Evolutionary conservation across 2,329 filamentous ascomycete genomes (phyloP).

Genomic region (Nigrospora sphaerica): DNA sequence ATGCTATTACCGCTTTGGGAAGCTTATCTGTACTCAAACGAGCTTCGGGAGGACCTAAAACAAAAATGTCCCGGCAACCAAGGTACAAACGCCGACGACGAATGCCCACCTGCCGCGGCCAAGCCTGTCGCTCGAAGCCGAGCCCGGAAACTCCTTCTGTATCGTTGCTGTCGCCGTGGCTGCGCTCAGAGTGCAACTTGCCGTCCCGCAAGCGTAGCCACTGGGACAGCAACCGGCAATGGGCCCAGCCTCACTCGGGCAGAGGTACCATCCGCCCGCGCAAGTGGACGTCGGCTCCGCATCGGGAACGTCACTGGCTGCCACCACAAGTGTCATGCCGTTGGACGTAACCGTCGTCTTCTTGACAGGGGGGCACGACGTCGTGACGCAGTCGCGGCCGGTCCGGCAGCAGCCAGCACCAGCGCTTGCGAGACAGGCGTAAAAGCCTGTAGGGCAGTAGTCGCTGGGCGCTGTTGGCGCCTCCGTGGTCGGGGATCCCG

Average conservation of each 20-base stretch:
- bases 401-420: slow-evolving; percentile 83
- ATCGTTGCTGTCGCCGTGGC: slow-evolving; percentile 49
- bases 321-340: slow-evolving; percentile 66
- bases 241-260: slow-evolving; percentile 45
- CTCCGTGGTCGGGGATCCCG: slow-evolving; percentile 18
- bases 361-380: slow-evolving; percentile 60
- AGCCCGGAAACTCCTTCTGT: slow-evolving; percentile 41
- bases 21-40: too few species aligned
- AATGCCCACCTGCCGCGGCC: neutral
- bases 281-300: slow-evolving; percentile 47
- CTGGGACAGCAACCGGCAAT: slow-evolving; percentile 79
- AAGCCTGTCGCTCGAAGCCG: neutral
- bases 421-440: slow-evolving; percentile 78
- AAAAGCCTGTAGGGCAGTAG: slow-evolving; percentile 82
- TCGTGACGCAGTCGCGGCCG: slow-evolving; percentile 75
- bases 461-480: slow-evolving; percentile 20
- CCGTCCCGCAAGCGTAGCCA: slow-evolving; percentile 66
- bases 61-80: too few species aligned
- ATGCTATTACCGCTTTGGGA: too few species aligned
- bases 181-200: slow-evolving; percentile 58
- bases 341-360: slow-evolving; percentile 60
- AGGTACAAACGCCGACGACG: neutral
- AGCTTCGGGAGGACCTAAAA: too few species aligned
- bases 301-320: slow-evolving; percentile 36
- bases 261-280: slow-evolving; percentile 74